Base-by-base conservation (phyloP, 192 early-diverging fungal genomes). In the Mortierella hygrophila region DNA sequence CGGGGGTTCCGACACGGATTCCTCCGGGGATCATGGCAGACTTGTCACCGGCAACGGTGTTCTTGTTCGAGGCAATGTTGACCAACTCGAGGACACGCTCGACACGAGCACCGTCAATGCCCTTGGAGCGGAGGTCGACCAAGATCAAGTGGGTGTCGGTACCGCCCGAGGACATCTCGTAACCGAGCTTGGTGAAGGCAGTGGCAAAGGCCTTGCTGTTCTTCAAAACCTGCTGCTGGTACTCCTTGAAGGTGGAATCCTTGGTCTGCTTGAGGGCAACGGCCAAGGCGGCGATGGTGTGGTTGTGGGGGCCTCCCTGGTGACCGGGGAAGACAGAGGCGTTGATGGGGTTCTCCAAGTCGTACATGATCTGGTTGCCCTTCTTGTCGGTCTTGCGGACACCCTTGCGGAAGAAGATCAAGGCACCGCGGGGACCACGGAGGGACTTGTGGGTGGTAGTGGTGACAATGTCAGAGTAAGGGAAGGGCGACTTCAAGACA, bases 361-460 rank as follows among this genome's bases (percentile, higher is more conserved):
- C 95, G 92, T 99, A 99, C 80, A 91, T 80, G 65, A 94, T 94
- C 88, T 94, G 92, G 70, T 95, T 92, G 44, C 97, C 97, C 91
- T 99, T 99, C 91, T 98, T 97, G 90, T 96, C 94, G 75, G 94
- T 91, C 54, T 83, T 89, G 26, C 97, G 94, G 57, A 98, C 93
- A 82, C 98, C 98, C 88, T 97, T 97, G 79, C 98, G 94, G 94
- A 94, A 99, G 89, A 99, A 99, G 90, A 99, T 99, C 95, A 99
- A 96, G 70, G 97, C 96, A 71, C 98, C 98, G 79, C 98, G 94
- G 42, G 98, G 98, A n/a, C 98, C 98, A 78, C 98, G 93, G 65
- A 99, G 93, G 21, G 98, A 98, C 88, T 99, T 99, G 93, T 99
- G 98, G 3, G 98, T 99, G 72, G 98, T 99, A 41, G 98, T 99